phyloP scores from a whole-genome alignment of 768 basidiomycete species.

The Leccinum pellstonianum region DNA sequence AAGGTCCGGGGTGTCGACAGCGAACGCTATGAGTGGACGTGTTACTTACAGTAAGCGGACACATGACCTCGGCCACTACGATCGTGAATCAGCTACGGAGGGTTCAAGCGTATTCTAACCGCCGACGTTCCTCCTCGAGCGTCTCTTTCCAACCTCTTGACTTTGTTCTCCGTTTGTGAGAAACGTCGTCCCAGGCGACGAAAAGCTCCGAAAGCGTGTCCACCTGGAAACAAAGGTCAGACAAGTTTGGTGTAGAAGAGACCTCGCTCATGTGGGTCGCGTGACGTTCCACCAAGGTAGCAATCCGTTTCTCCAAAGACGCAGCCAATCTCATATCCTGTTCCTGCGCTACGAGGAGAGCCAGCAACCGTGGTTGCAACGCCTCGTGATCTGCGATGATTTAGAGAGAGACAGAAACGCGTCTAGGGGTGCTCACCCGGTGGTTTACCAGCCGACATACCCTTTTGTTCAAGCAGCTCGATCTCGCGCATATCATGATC shows the following conservation, averaged over 20 bases:
- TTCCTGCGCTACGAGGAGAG: constrained; percentile 54
- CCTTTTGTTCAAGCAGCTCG: constrained; percentile 63
- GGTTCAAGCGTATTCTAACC: too few relatives aligned
- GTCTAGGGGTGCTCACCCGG: constrained; percentile 39
- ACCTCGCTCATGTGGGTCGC: constrained; percentile 57
- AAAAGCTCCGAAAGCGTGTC: constrained; percentile 82
- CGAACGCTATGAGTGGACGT: too few relatives aligned
- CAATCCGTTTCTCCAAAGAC: constrained; percentile 65
- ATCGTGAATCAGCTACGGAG: too few relatives aligned
- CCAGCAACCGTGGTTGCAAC: constrained; percentile 66
- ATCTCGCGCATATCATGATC: constrained; percentile 83
- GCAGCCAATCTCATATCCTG: constrained; percentile 58
- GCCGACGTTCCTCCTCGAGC: too few relatives aligned
- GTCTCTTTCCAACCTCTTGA: constrained; percentile 20
- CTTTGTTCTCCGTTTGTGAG: constrained; percentile 63
- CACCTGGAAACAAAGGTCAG: constrained; percentile 44
- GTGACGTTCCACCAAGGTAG: constrained; percentile 63
- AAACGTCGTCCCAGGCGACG: constrained; percentile 79
- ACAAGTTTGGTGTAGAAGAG: not conserved
- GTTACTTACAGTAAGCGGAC: too few relatives aligned
- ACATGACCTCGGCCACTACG: too few relatives aligned
- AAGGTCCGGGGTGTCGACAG: too few relatives aligned
- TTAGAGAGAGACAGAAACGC: not conserved
- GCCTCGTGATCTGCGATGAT: constrained; percentile 52
- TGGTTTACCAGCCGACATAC: constrained; percentile 73